Evolutionary conservation across 2,329 filamentous ascomycete species (phyloP), one percentile per base, ranked within the genome.

Genomic region (Alternaria sp.): DNA sequence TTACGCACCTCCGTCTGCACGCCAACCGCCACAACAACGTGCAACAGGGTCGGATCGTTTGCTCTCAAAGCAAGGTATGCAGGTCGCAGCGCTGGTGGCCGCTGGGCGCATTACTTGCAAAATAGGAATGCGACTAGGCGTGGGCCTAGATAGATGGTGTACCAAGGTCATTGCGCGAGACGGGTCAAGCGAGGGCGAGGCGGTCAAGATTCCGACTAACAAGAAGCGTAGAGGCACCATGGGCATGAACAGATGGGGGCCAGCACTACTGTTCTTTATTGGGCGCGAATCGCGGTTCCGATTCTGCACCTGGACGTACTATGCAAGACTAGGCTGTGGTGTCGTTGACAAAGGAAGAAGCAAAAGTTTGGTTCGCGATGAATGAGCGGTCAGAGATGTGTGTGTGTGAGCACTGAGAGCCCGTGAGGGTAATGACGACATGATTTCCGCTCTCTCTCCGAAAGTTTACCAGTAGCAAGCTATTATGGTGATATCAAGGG

Each of bases 21-120:
- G 36, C 36, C 36, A 40, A 40, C 36, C 28, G 49, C 49, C 49
- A 51, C 62, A 60, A 62, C 51, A 65, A 65, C 63, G 63, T 62
- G 63, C 49, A n/a, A 49, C 30, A 47, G 52, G 50, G 57, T 55
- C 23, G 21, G 13, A n/a, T 40, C 36, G 36, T 40, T 40, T 40
- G 36, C 15, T 3, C 7, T n/a, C 9, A 40, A 40, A 40, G 36
- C 36, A 40, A 17, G 36, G 36, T 26, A 43, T 25, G 51, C 51
- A 61, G 49, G 47, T 26, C 6, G 30, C 32, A 43, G 23, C 32
- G 36, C 13, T 21, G 43, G 23, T 40, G 28, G 30, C 28, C 28
- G 49, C 28, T 36, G 17, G 28, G 49, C 19, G 49, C 15, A 17
- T 49, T 49, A 45, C 17, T 17, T 45, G 36, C n/a, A 40, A n/a